Percentiles rank a stretch among this genome's conserved stretches.
These are phyloP conservation scores for Penicillium sp. DNA, from an alignment of 2,329 filamentous ascomycete genomes.

Conservation along the genomic window DNA sequence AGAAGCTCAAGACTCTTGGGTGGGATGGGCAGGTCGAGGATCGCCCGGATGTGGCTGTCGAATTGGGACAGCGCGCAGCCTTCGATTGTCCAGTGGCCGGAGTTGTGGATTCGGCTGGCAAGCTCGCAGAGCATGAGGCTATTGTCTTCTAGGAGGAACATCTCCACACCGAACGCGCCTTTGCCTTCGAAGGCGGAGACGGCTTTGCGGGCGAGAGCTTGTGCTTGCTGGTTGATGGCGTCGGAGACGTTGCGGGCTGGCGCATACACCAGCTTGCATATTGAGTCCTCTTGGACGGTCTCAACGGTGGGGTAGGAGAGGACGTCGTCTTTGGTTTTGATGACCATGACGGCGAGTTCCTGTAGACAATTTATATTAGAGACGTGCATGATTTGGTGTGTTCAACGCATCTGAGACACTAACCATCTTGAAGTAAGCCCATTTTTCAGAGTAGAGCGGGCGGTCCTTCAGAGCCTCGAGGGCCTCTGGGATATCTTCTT, in stretches of 20 bases:
- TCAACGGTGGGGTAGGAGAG: conserved; percentile 87
- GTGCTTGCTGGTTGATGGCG: conserved; percentile 62
- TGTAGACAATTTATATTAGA: conserved; percentile 16
- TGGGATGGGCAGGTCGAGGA: conserved; percentile 68
- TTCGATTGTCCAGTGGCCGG: conserved; percentile 93
- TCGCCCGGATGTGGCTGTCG: conserved; percentile 81
- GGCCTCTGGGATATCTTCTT: conserved; percentile 62
- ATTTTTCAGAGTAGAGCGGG: conserved; percentile 84
- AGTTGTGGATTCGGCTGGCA: conserved; percentile 81
- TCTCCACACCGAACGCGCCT: conserved; percentile 93
- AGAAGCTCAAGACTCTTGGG: conserved; percentile 45
- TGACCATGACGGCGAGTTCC: conserved; percentile 91
- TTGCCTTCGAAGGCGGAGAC: conserved; percentile 79
- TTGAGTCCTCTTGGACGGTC: conserved; percentile 90
- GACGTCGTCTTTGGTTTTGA: conserved; percentile 74
- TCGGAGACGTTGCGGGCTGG: conserved; percentile 71
- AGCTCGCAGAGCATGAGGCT: conserved; percentile 80
- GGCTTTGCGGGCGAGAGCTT: conserved; percentile 74
- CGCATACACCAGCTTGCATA: conserved; percentile 88
- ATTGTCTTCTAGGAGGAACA: conserved; percentile 79
- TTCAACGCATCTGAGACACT: conserved; percentile 3
- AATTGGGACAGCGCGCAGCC: conserved; percentile 87
- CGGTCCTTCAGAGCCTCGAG: conserved; percentile 65
- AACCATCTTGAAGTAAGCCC: conserved; percentile 72
- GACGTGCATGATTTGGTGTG: background rate